phyloP scores from a whole-genome alignment of 75 land plant species.

The Pinus tabuliformis region DNA sequence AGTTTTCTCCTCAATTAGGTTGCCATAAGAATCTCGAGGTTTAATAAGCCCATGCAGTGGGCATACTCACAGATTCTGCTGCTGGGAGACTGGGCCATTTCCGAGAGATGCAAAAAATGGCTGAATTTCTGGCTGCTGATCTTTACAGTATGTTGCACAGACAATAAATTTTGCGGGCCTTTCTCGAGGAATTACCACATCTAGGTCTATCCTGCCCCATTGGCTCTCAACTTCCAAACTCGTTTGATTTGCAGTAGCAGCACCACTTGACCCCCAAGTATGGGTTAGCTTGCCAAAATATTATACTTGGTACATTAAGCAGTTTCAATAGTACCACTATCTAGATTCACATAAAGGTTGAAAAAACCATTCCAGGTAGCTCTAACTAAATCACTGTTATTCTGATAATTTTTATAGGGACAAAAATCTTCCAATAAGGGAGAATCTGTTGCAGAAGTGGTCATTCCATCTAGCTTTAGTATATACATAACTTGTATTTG shows the following conservation, averaged over 20 bases:
- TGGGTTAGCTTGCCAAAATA: conserved; percentile 4
- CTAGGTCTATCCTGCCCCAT: conserved; percentile 86
- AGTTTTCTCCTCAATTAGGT: conserved; percentile 23
- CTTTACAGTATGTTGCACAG: conserved; percentile 55
- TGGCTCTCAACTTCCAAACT: conserved; percentile 80
- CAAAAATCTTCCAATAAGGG: no score
- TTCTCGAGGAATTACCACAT: conserved; percentile 78
- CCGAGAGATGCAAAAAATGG: conserved; percentile 79
- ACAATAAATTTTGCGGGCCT: conserved; percentile 73
- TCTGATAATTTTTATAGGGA: no score
- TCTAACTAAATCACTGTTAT: no score
- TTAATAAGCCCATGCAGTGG: conserved; percentile 88
- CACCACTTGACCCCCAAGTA: conserved; percentile 66
- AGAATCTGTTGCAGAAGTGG: no score
- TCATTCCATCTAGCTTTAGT: no score
- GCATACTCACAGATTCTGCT: conserved; percentile 70
- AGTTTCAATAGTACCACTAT: no score
- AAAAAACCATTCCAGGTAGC: no score
- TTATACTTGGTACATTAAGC: no score
- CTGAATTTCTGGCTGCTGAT: conserved; percentile 48
- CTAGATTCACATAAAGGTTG: no score
- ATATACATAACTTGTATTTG: no score
- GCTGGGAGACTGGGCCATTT: conserved; percentile 81
- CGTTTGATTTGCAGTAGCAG: conserved; percentile 70
- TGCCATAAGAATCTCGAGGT: conserved; percentile 74